Base-by-base conservation (phyloP, 1,284 basidiomycete species). In the Anthracocystis panici-leucophaei region DNA sequence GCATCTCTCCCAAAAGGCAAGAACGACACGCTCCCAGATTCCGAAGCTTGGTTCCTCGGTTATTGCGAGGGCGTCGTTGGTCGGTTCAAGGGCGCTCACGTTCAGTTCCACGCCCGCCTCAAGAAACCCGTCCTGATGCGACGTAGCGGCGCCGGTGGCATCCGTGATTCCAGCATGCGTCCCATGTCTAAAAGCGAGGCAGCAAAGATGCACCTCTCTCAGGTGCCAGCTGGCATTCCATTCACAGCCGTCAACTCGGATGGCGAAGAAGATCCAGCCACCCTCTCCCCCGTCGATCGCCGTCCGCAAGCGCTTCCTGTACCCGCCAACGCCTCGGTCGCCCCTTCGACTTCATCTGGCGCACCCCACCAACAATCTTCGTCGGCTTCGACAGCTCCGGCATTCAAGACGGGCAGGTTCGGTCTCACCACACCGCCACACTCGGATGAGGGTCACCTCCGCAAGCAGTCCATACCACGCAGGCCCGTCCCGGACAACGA, bases 21-120 rank as follows among this genome's bases (percentile, higher is more conserved):
- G 18, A 65, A 52, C 45, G 65, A 68, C 10, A 35, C 41, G 2
- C 29, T 65, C 10, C 57, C 66, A 3, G 72, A 70, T 38, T 57
- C 66, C 3, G 72, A 69, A 29, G 62, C 66, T 4, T 70, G 72
- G 72, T 75, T 75, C 50, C 66, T 69, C 33, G 92, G 92, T 0
- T 92, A 91, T 78, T 97, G 95, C 83, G 94, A 97, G 86, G 94
- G 92, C 55, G 93, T 96, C 50, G 91, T 96, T 2, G 94, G 94
- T 16, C 89, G 91, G 45, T 95, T 96, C 84, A 87, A 89, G 35
- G 90, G 89, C 3, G 81, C 86, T 14, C 87, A 91, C 72, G 93
- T 96, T 12, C 88, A 87, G 20, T 92, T 95, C 78, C 90, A 90
- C 76, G 88, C 89, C 4, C 91, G 90, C 72, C 89, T 94, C 76